Base-by-base conservation (phyloP, 805 yeast genomes). In the Myxozyma mucilagina region DNA sequence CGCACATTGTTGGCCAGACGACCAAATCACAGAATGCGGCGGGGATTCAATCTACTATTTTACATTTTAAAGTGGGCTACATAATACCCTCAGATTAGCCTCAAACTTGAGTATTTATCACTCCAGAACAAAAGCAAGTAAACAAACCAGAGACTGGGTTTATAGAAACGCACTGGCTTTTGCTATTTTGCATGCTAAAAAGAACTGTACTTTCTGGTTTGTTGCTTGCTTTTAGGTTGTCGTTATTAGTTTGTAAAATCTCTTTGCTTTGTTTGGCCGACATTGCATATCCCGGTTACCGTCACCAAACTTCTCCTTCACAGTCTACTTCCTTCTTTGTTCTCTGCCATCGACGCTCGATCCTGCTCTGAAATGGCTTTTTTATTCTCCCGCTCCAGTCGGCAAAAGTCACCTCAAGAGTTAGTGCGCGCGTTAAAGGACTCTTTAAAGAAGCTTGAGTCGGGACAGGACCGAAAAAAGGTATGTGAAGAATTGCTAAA, bases 351-450 rank as follows among this genome's bases (percentile, higher is more conserved):
- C n/a, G 41, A 9, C 36, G 2, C 43, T 32, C 9, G 20, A 29
- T 10, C 11, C 9, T 44, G 18, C 29, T n/a, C 54, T 36, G 35
- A 13, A 39, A 90, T 92, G 97, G 88, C 97, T 11, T 93, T 93
- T 70, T 78, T 94, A 68, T 93, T 94, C 80, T 89, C 90, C 67
- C 82, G 97, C 70, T 56, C 69, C 14, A 73, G 72, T 52, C 89
- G 86, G 71, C 97, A 96, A 9, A 91, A 90, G 73, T 86, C 97
- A 0, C 96, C 97, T 1, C 82, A 83, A 18, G 99, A 93, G 70
- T 81, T 91, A 60, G 87, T 90, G 2, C 81, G 89, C 52, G 84
- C 86, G 6, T 79, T 91, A 63, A 83, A 83, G 64, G 98, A 93
- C 51, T 89, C 84, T 69, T 79, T 91, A 10, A 71, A 68, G 43